phyloP scores from a whole-genome alignment of 441 rosid species.

The Cnidoscolus chayamansa region DNA sequence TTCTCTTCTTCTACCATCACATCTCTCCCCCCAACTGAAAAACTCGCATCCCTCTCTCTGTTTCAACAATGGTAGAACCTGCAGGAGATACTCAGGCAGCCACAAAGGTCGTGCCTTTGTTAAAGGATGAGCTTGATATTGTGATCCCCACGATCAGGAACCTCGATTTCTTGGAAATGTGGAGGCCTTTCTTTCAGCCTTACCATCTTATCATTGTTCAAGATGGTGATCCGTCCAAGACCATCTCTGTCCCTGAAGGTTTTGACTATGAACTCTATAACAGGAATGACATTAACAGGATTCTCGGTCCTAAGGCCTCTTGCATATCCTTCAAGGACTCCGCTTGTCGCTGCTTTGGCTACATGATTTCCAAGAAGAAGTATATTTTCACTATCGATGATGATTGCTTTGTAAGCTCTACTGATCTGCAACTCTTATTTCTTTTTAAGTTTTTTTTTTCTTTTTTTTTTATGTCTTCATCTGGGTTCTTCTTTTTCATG shows the following conservation, averaged over 20 bases:
- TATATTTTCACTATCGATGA: constrained; percentile 92
- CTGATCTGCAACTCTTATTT: background rate
- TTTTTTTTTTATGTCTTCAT: constrained; percentile 7
- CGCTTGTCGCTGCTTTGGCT: constrained; percentile 94
- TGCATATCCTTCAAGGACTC: constrained; percentile 97
- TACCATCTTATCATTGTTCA: constrained; percentile 95
- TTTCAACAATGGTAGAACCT: constrained; percentile 53
- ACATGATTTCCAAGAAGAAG: constrained; percentile 94
- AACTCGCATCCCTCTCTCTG: background rate
- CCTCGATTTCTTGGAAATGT: constrained; percentile 90
- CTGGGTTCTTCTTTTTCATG: constrained; percentile 11
- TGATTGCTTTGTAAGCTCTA: constrained; percentile 80
- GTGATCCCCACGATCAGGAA: constrained; percentile 85
- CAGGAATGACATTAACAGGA: constrained; percentile 75
- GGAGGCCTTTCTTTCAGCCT: constrained; percentile 94
- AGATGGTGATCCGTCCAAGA: constrained; percentile 89
- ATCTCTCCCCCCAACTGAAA: background rate
- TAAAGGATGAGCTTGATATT: constrained; percentile 84
- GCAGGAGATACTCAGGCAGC: constrained; percentile 35
- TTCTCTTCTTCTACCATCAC: background rate
- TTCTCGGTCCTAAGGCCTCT: constrained; percentile 88
- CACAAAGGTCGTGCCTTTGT: constrained; percentile 35
- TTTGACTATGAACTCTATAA: constrained; percentile 91
- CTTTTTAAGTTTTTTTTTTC: too few relatives aligned
- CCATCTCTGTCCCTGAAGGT: constrained; percentile 77